These are phyloP conservation scores for Geotrichum phurueaensis DNA, from an alignment of 1,139 yeast genomes.

Conservation along the genomic window DNA sequence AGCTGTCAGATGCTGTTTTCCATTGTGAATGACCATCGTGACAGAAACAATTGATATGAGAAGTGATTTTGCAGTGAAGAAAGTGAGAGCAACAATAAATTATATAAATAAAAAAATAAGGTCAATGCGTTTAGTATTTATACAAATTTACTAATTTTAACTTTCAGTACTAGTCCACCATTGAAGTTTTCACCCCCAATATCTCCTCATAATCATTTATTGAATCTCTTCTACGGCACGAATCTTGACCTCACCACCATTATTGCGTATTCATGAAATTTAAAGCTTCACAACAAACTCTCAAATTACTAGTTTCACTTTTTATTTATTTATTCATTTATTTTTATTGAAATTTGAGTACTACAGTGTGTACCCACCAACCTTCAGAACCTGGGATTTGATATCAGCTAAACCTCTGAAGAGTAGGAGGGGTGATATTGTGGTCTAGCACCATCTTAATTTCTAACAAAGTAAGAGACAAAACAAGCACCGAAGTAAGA, in stretches of 20 bases:
- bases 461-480: neutral
- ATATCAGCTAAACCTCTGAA: neutral
- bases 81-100: neutral
- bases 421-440: too few relatives aligned
- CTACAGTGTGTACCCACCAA: too few relatives aligned
- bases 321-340: too few relatives aligned
- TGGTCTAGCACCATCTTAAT: neutral
- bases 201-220: neutral
- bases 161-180: neutral
- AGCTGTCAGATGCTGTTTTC: slow-evolving; percentile 37
- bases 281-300: too few relatives aligned
- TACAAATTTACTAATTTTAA: neutral
- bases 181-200: neutral
- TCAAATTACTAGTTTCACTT: too few relatives aligned
- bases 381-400: neutral
- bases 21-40: slow-evolving; percentile 30
- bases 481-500: neutral
- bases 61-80: neutral
- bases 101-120: neutral
- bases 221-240: too few relatives aligned
- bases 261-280: too few relatives aligned
- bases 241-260: too few relatives aligned
- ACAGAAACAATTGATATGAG: neutral
- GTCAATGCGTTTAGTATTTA: neutral
- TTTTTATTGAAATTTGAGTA: too few relatives aligned